Evolutionary conservation across 2,329 filamentous ascomycete genomes (phyloP).

Genomic region (Aspergillus japonicus): DNA sequence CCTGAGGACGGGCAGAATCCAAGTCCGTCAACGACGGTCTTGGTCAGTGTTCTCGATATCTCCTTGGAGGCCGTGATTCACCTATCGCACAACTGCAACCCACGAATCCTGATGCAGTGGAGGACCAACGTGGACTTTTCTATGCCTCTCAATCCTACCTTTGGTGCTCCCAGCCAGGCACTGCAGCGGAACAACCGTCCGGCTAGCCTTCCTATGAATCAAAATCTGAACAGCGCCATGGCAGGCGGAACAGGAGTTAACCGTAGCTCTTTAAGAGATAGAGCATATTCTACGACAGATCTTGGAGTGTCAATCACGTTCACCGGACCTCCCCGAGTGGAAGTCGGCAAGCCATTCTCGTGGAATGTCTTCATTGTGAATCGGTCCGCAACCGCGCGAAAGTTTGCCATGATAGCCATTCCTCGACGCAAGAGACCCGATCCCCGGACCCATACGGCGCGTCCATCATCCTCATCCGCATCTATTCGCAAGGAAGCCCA

Average conservation of each 20-base stretch:
- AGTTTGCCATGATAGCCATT: slow-evolving; percentile 55
- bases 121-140: slow-evolving; percentile 51
- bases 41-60: slow-evolving; percentile 48
- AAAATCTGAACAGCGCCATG: slow-evolving; percentile 20
- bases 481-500: slow-evolving; percentile 33
- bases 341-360: slow-evolving; percentile 54
- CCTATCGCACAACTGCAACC: slow-evolving; percentile 42
- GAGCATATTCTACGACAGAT: slow-evolving; percentile 40
- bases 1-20: slow-evolving; percentile 39
- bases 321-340: slow-evolving; percentile 50
- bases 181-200: slow-evolving; percentile 48
- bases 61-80: slow-evolving; percentile 44
- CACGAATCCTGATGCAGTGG: slow-evolving; percentile 51
- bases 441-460: slow-evolving; percentile 42
- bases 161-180: slow-evolving; percentile 46
- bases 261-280: slow-evolving; percentile 37
- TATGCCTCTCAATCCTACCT: slow-evolving; percentile 47
- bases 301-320: slow-evolving; percentile 57
- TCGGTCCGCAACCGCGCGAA: slow-evolving; percentile 52
- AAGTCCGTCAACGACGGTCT: slow-evolving; percentile 37
- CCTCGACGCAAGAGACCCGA: slow-evolving; percentile 48
- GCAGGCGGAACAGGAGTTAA: slow-evolving; percentile 23
- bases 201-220: slow-evolving; percentile 41
- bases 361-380: slow-evolving; percentile 62
- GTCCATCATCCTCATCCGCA: slow-evolving; percentile 48